Evolutionary conservation across 192 early-diverging fungal genomes (phyloP).

Genomic region (Mortierella claussenii): DNA sequence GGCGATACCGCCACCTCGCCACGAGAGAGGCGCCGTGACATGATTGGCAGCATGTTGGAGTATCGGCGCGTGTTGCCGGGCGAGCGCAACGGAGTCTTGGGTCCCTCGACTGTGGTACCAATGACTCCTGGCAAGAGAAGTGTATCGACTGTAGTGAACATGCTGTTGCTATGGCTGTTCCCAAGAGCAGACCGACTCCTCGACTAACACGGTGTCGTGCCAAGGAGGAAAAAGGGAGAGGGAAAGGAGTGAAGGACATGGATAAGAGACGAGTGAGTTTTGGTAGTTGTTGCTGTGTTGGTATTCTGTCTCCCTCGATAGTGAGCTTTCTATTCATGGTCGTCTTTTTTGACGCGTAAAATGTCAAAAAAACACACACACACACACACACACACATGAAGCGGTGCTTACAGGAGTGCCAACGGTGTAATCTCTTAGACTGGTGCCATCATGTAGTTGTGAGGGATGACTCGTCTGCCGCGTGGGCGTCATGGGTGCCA

Average conservation of each 20-base stretch:
- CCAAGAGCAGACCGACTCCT: conserved; percentile 8
- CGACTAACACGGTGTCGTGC: too few species aligned
- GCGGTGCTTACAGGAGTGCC: conserved; percentile 1
- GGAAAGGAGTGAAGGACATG: neutral
- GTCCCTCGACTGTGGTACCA: conserved; percentile 42
- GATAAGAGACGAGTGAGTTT: neutral
- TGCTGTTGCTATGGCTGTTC: neutral
- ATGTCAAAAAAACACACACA: neutral
- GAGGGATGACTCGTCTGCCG: neutral
- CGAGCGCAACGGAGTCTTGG: conserved; percentile 29
- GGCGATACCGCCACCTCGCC: too few species aligned
- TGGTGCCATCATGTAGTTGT: neutral
- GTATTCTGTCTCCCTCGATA: too few species aligned
- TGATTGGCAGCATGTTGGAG: neutral
- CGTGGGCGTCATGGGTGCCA: conserved; percentile 5
- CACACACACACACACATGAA: too few species aligned
- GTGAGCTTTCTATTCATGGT: too few species aligned
- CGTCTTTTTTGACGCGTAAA: neutral
- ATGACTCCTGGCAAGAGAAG: conserved; percentile 39
- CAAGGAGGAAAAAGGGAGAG: neutral
- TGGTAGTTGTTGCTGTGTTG: neutral
- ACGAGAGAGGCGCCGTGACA: too few species aligned
- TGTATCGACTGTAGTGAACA: conserved; percentile 14
- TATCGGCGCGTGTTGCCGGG: conserved; percentile 2
- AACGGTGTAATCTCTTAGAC: neutral